These are phyloP conservation scores for Penicillium sp. DNA, from an alignment of 2,329 filamentous ascomycete species.

Conservation along the genomic window DNA sequence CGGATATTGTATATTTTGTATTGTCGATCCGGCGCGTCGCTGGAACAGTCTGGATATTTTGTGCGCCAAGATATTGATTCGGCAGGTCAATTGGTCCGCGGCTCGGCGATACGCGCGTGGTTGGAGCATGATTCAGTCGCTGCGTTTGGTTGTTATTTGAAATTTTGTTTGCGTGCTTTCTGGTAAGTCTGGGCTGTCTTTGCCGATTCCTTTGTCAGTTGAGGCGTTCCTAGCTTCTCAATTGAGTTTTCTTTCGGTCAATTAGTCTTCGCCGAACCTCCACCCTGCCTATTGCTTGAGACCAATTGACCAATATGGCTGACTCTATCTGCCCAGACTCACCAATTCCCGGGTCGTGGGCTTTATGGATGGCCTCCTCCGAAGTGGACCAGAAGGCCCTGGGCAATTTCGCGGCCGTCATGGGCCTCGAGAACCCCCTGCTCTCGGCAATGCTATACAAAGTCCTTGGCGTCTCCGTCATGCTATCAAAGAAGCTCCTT, in stretches of 20 bases:
- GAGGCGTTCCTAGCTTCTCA: neutral
- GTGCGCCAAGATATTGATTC: neutral
- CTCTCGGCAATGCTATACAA: constrained; percentile 73
- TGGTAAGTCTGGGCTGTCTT: constrained; percentile 23
- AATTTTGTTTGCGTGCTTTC: constrained; percentile 23
- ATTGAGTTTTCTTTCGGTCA: neutral
- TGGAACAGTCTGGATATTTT: neutral
- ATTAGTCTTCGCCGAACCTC: neutral
- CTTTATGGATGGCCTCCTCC: constrained; percentile 74
- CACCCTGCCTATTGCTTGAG: neutral
- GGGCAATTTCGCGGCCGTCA: constrained; percentile 73
- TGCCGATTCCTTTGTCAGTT: constrained; percentile 3
- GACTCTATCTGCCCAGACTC: constrained; percentile 21
- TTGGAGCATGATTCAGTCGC: constrained; percentile 24
- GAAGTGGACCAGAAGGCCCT: constrained; percentile 97
- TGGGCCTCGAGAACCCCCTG: constrained; percentile 66
- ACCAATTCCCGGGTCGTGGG: constrained; percentile 27
- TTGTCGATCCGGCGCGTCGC: neutral
- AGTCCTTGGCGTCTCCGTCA: constrained; percentile 79
- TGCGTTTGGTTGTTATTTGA: constrained; percentile 20
- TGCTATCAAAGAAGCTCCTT: constrained; percentile 74
- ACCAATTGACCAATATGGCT: constrained; percentile 18
- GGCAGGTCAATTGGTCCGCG: constrained; percentile 5
- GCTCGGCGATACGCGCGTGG: constrained; percentile 17
- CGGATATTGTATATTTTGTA: neutral